Evolutionary conservation across 75 land plant species (phyloP).

Genomic region (Cryptomeria japonica): DNA sequence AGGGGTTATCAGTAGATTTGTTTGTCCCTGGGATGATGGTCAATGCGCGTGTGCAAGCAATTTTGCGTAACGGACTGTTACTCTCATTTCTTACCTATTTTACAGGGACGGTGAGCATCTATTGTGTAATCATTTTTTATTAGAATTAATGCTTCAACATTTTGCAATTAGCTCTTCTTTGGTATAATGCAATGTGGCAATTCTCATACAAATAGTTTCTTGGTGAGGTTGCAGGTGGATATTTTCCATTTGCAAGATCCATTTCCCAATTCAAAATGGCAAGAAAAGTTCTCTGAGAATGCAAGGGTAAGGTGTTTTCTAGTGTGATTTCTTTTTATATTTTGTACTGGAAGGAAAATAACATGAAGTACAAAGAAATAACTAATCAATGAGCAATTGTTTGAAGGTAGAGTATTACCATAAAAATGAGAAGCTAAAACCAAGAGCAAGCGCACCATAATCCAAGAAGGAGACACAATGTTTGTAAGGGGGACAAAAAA

Average conservation of each 20-base stretch:
- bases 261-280: constrained; percentile 69
- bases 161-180: neutral
- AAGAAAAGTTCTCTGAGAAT: constrained; percentile 52
- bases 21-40: constrained; percentile 95
- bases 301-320: constrained; percentile 21
- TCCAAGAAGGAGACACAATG: too few relatives aligned
- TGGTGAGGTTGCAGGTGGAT: constrained; percentile 66
- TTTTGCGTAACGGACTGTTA: constrained; percentile 79
- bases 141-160: neutral
- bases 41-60: constrained; percentile 70
- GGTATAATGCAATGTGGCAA: neutral
- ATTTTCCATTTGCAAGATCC: constrained; percentile 73
- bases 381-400: too few relatives aligned
- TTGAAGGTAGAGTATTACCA: too few relatives aligned
- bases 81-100: constrained; percentile 96
- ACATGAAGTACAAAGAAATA: too few relatives aligned
- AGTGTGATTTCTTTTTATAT: neutral
- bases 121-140: neutral
- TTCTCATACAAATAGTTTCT: neutral
- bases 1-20: constrained; percentile 80
- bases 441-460: too few relatives aligned
- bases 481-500: too few relatives aligned
- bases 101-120: constrained; percentile 84
- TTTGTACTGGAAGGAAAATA: too few relatives aligned
- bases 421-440: too few relatives aligned